These are phyloP conservation scores for Colletotrichum sp. DNA, from an alignment of 2,329 filamentous ascomycete species.

Conservation along the genomic window DNA sequence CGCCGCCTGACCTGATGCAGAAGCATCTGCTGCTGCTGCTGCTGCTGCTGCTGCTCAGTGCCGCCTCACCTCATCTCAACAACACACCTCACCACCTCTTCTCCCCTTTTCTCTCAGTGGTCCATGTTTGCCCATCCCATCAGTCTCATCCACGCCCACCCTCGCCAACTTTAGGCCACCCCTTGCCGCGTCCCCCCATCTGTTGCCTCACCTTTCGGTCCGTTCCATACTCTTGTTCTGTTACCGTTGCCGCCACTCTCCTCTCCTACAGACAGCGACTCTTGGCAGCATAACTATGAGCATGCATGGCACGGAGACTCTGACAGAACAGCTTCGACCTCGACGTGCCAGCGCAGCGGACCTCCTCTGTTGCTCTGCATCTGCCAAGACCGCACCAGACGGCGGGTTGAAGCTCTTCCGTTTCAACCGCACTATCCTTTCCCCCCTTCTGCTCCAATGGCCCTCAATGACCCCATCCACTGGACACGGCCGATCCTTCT, in stretches of 20 bases:
- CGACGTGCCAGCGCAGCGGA: conserved; percentile 14
- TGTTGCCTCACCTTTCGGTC: conserved; percentile 1
- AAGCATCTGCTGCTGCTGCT: not conserved
- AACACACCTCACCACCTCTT: not conserved
- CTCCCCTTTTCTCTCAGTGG: not conserved
- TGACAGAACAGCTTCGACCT: not conserved
- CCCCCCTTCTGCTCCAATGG: not conserved
- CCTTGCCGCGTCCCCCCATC: not conserved
- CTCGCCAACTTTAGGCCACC: not conserved
- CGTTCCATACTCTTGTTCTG: not conserved
- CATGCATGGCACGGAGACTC: conserved; percentile 2
- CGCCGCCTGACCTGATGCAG: not conserved
- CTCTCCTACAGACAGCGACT: not conserved
- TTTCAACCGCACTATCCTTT: conserved; percentile 17
- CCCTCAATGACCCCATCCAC: not conserved
- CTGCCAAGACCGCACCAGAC: conserved; percentile 17
- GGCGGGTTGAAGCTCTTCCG: conserved; percentile 19
- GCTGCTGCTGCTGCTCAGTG: not conserved
- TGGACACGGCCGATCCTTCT: conserved; percentile 18
- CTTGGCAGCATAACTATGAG: not conserved
- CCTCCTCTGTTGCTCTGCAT: conserved; percentile 13
- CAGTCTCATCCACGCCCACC: not conserved
- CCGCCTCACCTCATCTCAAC: not conserved
- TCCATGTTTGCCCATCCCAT: not conserved
- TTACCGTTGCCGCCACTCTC: not conserved